Evolutionary conservation across 768 basidiomycete genomes (phyloP), one percentile per base, ranked within the genome.

Genomic region (Tulasnella sp.): DNA sequence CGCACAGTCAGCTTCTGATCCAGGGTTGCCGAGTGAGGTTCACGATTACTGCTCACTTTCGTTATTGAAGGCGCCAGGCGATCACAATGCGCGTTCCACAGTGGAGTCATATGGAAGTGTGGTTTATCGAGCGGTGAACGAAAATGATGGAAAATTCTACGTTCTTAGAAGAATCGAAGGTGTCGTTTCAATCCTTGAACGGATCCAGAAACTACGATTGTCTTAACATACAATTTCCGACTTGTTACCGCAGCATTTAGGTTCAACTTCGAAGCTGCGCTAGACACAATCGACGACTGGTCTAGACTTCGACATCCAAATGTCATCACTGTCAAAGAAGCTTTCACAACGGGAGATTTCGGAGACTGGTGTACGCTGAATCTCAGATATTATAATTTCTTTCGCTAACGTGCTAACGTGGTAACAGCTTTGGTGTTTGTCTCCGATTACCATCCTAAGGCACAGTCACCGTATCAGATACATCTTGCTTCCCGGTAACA

Each of bases 291-390:
- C 48, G 94, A 96, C 64, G 74, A 81, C 15, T 99, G 96, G 96
- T 81, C 83, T 0, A 76, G 80, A 45, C 75, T 98, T 58, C 79
- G 76, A 17, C 95, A 98, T 72, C 93, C 96, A 0, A 84, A 80
- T 63, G 84, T 99, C 61, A 82, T 95, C 15, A 71, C 80, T 8
- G 74, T 98, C 21, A 79, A 81, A 51, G 96, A 98, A 69, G 96
- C 95, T 0, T 97, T 99, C 74, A 98, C 96, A 0, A 95, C 95
- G 0, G 80, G 85, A 27, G 82, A 88, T 0, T 99, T 99, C 70
- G 82, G 83, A 56, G 96, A 98, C 69, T 85, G 84, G 65, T 98
- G 94, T 95, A 67, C 51, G 85, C 75, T n/a, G n/a, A n/a, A n/a
- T n/a, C n/a, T n/a, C n/a, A n/a, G n/a, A n/a, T n/a, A n/a, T n/a